Percentiles rank a stretch among this genome's conserved stretches.
Conservation (phyloP, 2,329 filamentous ascomycete genomes). For the Achaetomium macrosporum region DNA sequence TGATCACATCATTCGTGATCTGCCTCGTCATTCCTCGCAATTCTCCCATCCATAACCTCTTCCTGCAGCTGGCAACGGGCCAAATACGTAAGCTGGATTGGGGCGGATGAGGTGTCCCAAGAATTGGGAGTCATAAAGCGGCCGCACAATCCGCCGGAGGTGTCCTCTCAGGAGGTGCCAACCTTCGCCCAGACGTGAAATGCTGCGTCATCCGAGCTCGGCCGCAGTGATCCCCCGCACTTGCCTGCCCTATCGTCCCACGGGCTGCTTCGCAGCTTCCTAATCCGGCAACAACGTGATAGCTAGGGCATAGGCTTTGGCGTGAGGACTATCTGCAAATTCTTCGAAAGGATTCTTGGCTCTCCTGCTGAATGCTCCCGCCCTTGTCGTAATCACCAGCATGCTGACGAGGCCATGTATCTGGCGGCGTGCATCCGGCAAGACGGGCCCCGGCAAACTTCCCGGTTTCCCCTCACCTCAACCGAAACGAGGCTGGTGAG, state of each 20-base stretch:
- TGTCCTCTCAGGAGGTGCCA: not conserved
- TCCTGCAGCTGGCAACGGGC: not conserved
- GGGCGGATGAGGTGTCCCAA: not conserved
- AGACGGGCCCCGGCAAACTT: not conserved
- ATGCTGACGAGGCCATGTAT: constrained; percentile 15
- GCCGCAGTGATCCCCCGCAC: not conserved
- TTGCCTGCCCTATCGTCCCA: not conserved
- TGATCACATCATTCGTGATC: not conserved
- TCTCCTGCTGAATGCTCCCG: no score
- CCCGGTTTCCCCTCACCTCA: not conserved
- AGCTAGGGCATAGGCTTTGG: not conserved
- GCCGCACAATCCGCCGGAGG: no score
- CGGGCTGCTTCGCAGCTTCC: constrained; percentile 16
- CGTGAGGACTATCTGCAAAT: not conserved
- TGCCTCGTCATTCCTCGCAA: constrained; percentile 8
- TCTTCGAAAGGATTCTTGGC: not conserved
- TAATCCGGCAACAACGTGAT: constrained; percentile 12
- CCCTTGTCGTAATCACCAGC: not conserved
- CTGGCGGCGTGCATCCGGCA: not conserved
- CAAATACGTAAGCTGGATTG: constrained; percentile 6
- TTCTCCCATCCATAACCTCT: not conserved
- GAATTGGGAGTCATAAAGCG: not conserved
- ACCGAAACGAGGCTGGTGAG: not conserved
- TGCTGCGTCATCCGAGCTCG: constrained; percentile 7
- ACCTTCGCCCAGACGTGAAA: not conserved